Percentiles rank a stretch among this genome's conserved stretches.
These are phyloP conservation scores for Fusarium mundagurra DNA, from an alignment of 2,329 filamentous ascomycete genomes.

Conservation along the genomic window DNA sequence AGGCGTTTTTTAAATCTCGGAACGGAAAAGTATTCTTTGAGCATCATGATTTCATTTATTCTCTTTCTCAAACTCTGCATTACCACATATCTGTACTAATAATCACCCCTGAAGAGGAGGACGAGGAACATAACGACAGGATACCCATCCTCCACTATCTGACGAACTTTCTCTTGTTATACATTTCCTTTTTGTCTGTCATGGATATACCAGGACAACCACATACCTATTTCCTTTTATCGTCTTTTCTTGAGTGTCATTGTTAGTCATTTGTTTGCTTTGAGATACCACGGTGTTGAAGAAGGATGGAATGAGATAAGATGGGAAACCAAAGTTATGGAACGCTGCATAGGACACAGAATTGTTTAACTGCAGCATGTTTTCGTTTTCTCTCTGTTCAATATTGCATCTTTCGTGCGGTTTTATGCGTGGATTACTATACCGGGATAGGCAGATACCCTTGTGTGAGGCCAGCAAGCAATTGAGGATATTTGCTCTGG, in stretches of 20 bases:
- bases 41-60: slow-evolving; percentile 30
- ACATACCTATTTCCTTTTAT: slow-evolving; percentile 23
- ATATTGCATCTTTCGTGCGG: slow-evolving; percentile 33
- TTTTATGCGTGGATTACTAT: slow-evolving; percentile 25
- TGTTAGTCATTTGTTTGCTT: slow-evolving; percentile 34
- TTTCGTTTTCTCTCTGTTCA: slow-evolving; percentile 22
- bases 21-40: slow-evolving; percentile 33
- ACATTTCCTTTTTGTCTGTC: slow-evolving; percentile 16
- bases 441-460: slow-evolving; percentile 38
- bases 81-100: slow-evolving; percentile 41
- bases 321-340: slow-evolving; percentile 23
- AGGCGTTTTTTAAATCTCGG: slow-evolving; percentile 25
- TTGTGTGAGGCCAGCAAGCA: slow-evolving; percentile 13
- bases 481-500: slow-evolving; percentile 6
- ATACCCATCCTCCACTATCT: slow-evolving; percentile 38
- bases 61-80: slow-evolving; percentile 13
- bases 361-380: slow-evolving; percentile 19
- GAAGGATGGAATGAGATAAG: slow-evolving; percentile 35
- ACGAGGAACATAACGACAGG: slow-evolving; percentile 40
- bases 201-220: slow-evolving; percentile 10
- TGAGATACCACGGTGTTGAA: slow-evolving; percentile 44
- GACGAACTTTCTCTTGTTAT: slow-evolving; percentile 30
- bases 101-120: slow-evolving; percentile 34
- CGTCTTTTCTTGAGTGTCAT: not conserved
- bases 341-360: slow-evolving; percentile 7